Evolutionary conservation across 2,329 filamentous ascomycete species (phyloP).

Genomic region (Trichoderma sp.): DNA sequence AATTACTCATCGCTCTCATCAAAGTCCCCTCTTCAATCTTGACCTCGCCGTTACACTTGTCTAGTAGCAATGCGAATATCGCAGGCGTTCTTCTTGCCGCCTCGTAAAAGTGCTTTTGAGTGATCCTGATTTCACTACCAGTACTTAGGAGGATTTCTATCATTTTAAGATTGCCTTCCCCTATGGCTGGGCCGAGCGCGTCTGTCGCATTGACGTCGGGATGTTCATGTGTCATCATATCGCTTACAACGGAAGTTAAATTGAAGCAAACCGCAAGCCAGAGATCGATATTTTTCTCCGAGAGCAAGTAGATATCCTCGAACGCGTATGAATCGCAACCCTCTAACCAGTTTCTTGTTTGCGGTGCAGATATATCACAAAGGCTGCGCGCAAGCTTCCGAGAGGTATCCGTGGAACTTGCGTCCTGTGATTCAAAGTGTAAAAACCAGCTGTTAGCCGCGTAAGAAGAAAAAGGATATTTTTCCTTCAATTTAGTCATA

Average conservation of each 20-base stretch:
- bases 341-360: background rate
- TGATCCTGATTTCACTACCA: background rate
- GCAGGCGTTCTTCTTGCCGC: background rate
- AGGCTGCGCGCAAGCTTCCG: background rate
- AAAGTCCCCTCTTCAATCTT: background rate
- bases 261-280: slow-evolving; percentile 18
- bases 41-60: background rate
- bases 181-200: background rate
- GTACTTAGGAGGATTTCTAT: background rate
- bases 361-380: background rate
- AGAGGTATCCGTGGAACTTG: background rate
- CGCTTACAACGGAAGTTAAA: background rate
- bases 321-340: background rate
- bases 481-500: background rate
- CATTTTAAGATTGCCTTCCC: background rate
- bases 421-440: background rate
- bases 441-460: background rate
- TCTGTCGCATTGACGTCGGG: background rate
- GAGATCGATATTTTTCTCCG: too few relatives aligned
- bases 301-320: too few relatives aligned
- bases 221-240: background rate
- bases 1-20: background rate
- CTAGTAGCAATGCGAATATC: background rate
- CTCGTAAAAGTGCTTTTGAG: accelerated
- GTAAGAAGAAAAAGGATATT: background rate